Conservation (phyloP, 2,329 filamentous ascomycete genomes). For the Samsoniella hepiali region DNA sequence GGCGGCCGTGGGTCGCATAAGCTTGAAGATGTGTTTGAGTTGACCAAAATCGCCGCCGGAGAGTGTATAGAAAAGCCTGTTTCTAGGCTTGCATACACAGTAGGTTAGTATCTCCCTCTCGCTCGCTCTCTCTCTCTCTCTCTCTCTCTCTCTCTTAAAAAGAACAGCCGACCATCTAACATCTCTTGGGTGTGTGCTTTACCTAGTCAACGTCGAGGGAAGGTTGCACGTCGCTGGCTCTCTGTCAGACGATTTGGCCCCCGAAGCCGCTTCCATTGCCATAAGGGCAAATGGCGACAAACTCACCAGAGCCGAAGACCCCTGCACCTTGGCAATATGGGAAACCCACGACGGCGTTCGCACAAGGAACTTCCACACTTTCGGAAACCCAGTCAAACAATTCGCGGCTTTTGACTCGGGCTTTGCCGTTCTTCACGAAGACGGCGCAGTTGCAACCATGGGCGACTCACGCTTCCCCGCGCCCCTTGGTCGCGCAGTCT, state of each 20-base stretch:
- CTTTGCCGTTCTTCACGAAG: constrained; percentile 44
- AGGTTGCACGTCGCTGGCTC: constrained; percentile 24
- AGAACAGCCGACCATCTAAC: not conserved
- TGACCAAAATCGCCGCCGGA: constrained; percentile 41
- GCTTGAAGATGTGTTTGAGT: constrained; percentile 42
- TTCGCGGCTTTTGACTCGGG: constrained; percentile 48
- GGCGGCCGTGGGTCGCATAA: constrained; percentile 24
- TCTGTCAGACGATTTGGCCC: not conserved
- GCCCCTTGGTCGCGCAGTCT: constrained; percentile 52
- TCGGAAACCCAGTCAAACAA: constrained; percentile 31
- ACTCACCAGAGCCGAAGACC: not conserved
- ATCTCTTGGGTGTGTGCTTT: not conserved
- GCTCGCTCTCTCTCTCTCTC: too few relatives aligned
- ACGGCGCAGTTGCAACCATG: constrained; percentile 48
- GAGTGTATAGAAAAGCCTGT: constrained; percentile 34
- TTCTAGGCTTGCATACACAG: constrained; percentile 43
- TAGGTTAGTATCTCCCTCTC: constrained; percentile 37
- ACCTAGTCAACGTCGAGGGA: constrained; percentile 24
- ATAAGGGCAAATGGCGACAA: not conserved
- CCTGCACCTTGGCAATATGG: too few relatives aligned
- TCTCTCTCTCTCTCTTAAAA: too few relatives aligned
- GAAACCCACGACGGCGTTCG: too few relatives aligned
- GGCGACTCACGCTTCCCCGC: constrained; percentile 58
- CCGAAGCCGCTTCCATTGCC: not conserved
- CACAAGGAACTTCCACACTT: too few relatives aligned